Evolutionary conservation across 1,284 basidiomycete genomes (phyloP).

Genomic region (Tilletia walkeri): DNA sequence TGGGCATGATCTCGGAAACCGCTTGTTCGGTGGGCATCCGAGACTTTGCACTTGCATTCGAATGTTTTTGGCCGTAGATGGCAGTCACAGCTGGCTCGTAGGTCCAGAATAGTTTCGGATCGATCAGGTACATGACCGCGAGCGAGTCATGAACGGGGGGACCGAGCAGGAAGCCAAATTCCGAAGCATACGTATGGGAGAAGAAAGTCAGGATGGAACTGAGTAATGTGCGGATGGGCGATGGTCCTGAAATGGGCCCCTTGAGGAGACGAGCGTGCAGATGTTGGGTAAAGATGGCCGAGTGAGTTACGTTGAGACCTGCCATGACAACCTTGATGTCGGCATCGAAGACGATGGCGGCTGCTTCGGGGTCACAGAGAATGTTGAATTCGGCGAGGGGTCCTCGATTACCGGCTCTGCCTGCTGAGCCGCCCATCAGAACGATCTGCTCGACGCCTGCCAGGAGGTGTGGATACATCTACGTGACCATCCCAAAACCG

Average conservation of each 20-base stretch:
- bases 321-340: constrained; percentile 45
- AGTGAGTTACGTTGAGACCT: constrained; percentile 49
- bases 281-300: constrained; percentile 6
- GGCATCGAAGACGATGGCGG: constrained; percentile 42
- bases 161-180: constrained; percentile 43
- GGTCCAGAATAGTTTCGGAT: constrained; percentile 41
- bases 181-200: constrained; percentile 34
- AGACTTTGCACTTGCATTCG: neutral
- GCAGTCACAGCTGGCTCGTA: constrained; percentile 25
- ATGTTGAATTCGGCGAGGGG: constrained; percentile 48
- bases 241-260: constrained; percentile 24
- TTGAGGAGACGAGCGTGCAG: constrained; percentile 8
- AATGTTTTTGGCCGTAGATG: neutral
- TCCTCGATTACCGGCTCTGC: constrained; percentile 39
- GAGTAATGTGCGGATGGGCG: constrained; percentile 32
- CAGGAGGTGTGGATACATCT: constrained; percentile 35
- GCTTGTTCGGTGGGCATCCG: too few relatives aligned
- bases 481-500: too few relatives aligned
- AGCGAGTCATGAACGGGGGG: constrained; percentile 50
- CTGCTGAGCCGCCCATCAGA: constrained; percentile 47
- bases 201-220: constrained; percentile 45
- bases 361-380: constrained; percentile 48
- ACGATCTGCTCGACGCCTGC: constrained; percentile 43
- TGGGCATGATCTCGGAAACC: too few relatives aligned
- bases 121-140: constrained; percentile 44